A percentile compares a stretch with the other conserved stretches of the same genome.
phyloP scores from a whole-genome alignment of 31 red algal genomes.

The Odonthalia washingtoniensis region DNA sequence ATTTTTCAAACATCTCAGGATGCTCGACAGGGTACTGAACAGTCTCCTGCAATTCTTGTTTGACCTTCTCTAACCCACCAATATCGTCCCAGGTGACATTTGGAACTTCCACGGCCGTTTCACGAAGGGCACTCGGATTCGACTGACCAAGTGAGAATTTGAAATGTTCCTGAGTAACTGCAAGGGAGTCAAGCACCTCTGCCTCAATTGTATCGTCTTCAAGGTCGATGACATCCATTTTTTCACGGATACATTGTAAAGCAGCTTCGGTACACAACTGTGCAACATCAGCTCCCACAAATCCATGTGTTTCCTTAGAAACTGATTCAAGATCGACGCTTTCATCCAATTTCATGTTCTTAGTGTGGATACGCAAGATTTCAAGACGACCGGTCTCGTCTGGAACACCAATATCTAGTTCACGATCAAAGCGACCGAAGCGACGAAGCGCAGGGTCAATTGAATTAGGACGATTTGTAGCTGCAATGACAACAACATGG shows the following conservation, averaged over 20 bases:
- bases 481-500: slow-evolving; percentile 97
- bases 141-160: slow-evolving; percentile 91
- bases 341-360: slow-evolving; percentile 98
- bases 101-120: slow-evolving; percentile 98
- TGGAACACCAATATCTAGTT: slow-evolving; percentile 96
- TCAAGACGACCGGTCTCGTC: slow-evolving; percentile 97
- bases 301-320: slow-evolving; percentile 92
- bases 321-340: slow-evolving; percentile 92
- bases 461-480: slow-evolving; percentile 95
- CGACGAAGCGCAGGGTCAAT: slow-evolving; percentile 98
- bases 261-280: slow-evolving; percentile 97
- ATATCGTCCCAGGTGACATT: slow-evolving; percentile 99
- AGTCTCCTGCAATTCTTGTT: slow-evolving; percentile 98
- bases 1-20: slow-evolving; percentile 99
- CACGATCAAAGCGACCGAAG: slow-evolving; percentile 97
- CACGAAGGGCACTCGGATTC: slow-evolving; percentile 93
- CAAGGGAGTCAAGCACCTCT: slow-evolving; percentile 93
- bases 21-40: slow-evolving; percentile 99
- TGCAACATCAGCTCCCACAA: slow-evolving; percentile 98
- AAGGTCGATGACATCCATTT: slow-evolving; percentile 99
- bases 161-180: slow-evolving; percentile 94
- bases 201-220: slow-evolving; percentile 96
- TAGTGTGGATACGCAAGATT: slow-evolving; percentile 98
- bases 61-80: slow-evolving; percentile 98
- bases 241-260: slow-evolving; percentile 97